Base-by-base conservation (phyloP, 73 alveolate species). In the Tetrahymena borealis region DNA sequence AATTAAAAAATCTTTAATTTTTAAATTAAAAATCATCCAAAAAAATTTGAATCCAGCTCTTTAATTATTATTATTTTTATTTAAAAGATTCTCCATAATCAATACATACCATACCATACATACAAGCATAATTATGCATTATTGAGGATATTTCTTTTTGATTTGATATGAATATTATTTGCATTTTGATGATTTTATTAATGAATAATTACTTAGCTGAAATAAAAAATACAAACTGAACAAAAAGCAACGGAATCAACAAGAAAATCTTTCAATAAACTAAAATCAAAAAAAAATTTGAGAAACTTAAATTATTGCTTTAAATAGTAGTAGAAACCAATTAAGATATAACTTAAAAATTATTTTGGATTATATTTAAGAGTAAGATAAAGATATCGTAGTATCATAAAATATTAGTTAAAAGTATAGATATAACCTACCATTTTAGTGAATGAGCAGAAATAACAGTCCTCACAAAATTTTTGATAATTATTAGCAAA, bases 201-300 rank as follows among this genome's bases (percentile, higher is more conserved):
- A n/a, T n/a, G n/a, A n/a, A n/a, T n/a, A 60, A 24, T 60, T 60
- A 60, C 5, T 41, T 24, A 20, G 9, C 18, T 28, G 28, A 10
- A 60, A 60, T 24, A 24, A 60, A 60, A 60, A 60, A 24, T 41
- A 60, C 10, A 60, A 60, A 60, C 85, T 60, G 85, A 60, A 60
- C 85, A 60, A 60, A 41, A 60, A 60, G 85, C 85, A 60, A 60
- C 85, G 85, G 85, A 60, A 60, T 60, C 85, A 60, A 60, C 85
- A 60, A 60, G 85, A 60, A 60, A 60, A 60, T 60, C 85, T 60
- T 60, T 15, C 85, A 60, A 60, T 60, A 60, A 60, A 60, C 85
- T n/a, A 20, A 60, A 60, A 60, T 60, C 85, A 60, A 60, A 60
- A 60, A n/a, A 60, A 24, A 24, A 60, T 60, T 60, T 60, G 28